phyloP scores from a whole-genome alignment of 495 filamentous ascomycete species.

The Monascus purpureus region DNA sequence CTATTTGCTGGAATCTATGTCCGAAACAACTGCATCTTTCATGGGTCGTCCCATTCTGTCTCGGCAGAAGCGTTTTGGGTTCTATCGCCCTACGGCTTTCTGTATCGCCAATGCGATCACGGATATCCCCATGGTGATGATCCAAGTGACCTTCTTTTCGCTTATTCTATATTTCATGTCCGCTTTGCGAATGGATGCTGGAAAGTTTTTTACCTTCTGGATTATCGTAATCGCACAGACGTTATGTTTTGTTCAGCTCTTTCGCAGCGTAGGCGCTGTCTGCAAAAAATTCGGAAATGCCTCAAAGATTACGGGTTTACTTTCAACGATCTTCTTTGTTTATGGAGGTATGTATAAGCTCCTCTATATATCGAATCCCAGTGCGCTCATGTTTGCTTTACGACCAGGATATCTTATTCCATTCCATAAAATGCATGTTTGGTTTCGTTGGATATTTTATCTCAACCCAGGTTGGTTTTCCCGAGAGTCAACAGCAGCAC shows the following conservation, averaged over 20 bases:
- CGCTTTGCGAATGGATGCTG: slow-evolving; percentile 49
- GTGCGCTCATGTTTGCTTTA: slow-evolving; percentile 52
- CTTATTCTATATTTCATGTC: slow-evolving; percentile 74
- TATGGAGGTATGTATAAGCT: slow-evolving; percentile 54
- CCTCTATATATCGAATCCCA: slow-evolving; percentile 42
- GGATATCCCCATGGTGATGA: slow-evolving; percentile 53
- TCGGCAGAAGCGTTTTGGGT: slow-evolving; percentile 43
- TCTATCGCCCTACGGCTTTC: slow-evolving; percentile 65
- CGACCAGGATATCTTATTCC: slow-evolving; percentile 76
- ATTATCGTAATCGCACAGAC: slow-evolving; percentile 56
- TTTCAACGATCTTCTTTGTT: slow-evolving; percentile 67
- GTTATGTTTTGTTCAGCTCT: slow-evolving; percentile 60
- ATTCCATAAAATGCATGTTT: slow-evolving; percentile 55
- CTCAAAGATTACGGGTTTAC: slow-evolving; percentile 60
- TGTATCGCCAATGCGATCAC: slow-evolving; percentile 70
- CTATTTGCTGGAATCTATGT: slow-evolving; percentile 24
- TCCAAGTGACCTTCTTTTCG: slow-evolving; percentile 55
- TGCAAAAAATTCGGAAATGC: slow-evolving; percentile 77
- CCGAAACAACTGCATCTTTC: slow-evolving; percentile 24
- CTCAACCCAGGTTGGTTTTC: slow-evolving; percentile 51
- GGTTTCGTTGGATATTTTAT: slow-evolving; percentile 86
- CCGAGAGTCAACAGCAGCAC: background rate
- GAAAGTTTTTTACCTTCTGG: slow-evolving; percentile 66
- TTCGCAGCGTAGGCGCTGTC: slow-evolving; percentile 61
- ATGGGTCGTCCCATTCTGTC: slow-evolving; percentile 30